Conservation (phyloP, 257 asterid species). For the Buddleja alternifolia region DNA sequence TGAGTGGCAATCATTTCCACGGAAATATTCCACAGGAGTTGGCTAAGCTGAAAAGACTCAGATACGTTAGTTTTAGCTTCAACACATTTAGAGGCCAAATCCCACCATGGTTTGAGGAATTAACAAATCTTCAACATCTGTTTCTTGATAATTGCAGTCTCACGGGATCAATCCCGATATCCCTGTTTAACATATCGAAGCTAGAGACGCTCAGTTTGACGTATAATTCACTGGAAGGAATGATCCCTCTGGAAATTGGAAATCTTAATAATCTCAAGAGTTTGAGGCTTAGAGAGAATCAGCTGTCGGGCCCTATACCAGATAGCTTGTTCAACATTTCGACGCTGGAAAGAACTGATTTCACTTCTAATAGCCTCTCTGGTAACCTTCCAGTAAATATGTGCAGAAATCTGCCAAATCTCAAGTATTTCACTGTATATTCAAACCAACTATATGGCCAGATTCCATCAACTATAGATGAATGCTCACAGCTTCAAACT, state of each 20-base stretch:
- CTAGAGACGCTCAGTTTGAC: slow-evolving; percentile 18
- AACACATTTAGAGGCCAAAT: slow-evolving; percentile 32
- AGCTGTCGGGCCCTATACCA: slow-evolving; percentile 31
- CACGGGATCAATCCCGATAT: slow-evolving; percentile 27
- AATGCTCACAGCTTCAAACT: slow-evolving; percentile 31
- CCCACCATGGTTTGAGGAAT: slow-evolving; percentile 28
- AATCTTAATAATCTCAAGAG: slow-evolving; percentile 16
- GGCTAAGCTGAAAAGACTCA: slow-evolving; percentile 29
- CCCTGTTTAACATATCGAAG: slow-evolving; percentile 20
- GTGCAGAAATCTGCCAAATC: slow-evolving; percentile 27
- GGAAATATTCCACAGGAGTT: slow-evolving; percentile 36
- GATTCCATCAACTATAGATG: slow-evolving; percentile 25
- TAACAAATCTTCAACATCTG: slow-evolving; percentile 29
- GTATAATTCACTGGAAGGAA: slow-evolving; percentile 28
- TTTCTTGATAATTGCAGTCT: slow-evolving; percentile 28
- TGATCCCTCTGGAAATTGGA: slow-evolving; percentile 28
- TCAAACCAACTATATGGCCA: slow-evolving; percentile 25
- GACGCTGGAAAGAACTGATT: slow-evolving; percentile 25
- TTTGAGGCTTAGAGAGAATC: slow-evolving; percentile 18
- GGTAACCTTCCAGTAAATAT: slow-evolving; percentile 34
- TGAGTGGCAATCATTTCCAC: slow-evolving; percentile 30
- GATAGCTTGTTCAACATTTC: slow-evolving; percentile 31
- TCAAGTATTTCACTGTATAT: slow-evolving; percentile 22
- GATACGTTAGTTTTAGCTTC: slow-evolving; percentile 19
- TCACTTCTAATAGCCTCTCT: slow-evolving; percentile 26